Percentiles rank a stretch among this genome's conserved stretches.
Evolutionary conservation across 768 basidiomycete genomes (phyloP).

Genomic region (Mycena capillaripes): DNA sequence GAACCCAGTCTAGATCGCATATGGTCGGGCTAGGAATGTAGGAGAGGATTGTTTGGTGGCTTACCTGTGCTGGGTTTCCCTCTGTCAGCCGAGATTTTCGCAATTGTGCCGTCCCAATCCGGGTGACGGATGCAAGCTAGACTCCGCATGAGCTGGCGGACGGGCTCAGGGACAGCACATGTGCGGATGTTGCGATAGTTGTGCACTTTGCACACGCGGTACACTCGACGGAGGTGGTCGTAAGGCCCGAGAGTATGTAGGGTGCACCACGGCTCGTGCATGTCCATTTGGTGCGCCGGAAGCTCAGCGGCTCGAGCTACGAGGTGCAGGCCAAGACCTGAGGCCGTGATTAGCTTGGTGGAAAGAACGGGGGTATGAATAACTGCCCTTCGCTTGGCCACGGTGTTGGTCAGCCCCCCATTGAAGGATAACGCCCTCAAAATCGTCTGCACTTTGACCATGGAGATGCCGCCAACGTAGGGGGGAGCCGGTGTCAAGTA

Average conservation of each 20-base stretch:
- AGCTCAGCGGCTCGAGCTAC: neutral
- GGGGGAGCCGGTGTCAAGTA: neutral
- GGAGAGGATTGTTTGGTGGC: too few relatives aligned
- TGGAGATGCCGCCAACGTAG: neutral
- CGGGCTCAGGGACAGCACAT: neutral
- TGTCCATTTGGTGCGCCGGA: neutral
- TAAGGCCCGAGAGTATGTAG: neutral
- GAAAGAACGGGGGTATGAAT: neutral
- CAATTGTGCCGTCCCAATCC: neutral
- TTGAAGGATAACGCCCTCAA: neutral
- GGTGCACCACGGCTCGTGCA: neutral
- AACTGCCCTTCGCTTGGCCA: neutral
- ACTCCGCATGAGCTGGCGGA: neutral
- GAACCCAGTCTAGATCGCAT: neutral
- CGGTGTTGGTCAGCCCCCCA: neutral
- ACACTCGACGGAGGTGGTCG: neutral
- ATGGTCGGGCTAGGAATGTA: neutral
- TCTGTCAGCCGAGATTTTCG: neutral
- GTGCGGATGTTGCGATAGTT: neutral
- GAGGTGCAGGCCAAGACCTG: neutral
- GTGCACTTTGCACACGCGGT: neutral
- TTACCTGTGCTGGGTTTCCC: neutral
- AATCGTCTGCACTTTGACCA: neutral
- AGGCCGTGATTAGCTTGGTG: neutral
- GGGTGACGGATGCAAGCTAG: neutral